A percentile compares a stretch with the other conserved stretches of the same genome.
These are phyloP conservation scores for Pseudocercospora macadamiae DNA, from an alignment of 2,329 filamentous ascomycete genomes.

Conservation along the genomic window DNA sequence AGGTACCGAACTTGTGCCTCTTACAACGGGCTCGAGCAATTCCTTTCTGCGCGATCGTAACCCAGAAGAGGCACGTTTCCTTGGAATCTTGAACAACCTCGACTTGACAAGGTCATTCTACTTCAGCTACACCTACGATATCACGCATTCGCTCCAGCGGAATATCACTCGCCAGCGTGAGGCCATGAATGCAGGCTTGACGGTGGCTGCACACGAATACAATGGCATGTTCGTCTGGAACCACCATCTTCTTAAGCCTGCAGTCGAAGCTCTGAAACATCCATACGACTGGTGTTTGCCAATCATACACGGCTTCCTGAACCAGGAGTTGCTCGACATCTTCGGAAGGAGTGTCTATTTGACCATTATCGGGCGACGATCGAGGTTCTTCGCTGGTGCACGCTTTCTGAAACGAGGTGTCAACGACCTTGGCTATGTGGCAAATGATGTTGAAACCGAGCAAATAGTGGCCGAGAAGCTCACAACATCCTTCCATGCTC, in stretches of 20 bases:
- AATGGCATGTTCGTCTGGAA: slow-evolving; percentile 99
- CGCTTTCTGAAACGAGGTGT: slow-evolving; percentile 92
- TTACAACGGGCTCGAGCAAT: slow-evolving; percentile 70
- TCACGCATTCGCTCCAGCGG: slow-evolving; percentile 87
- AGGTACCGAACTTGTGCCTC: slow-evolving; percentile 84
- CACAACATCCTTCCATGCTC: slow-evolving; percentile 93
- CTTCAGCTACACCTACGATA: slow-evolving; percentile 97
- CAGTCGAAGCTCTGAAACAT: slow-evolving; percentile 69
- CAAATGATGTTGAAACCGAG: slow-evolving; percentile 98
- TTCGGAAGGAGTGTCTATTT: slow-evolving; percentile 90
- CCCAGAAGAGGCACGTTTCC: slow-evolving; percentile 84
- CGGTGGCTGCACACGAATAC: slow-evolving; percentile 63
- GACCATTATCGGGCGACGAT: slow-evolving; percentile 89
- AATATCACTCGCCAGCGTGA: slow-evolving; percentile 83
- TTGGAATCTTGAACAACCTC: slow-evolving; percentile 85
- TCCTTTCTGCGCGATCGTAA: slow-evolving; percentile 80
- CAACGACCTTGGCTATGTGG: slow-evolving; percentile 93
- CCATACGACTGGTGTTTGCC: slow-evolving; percentile 95
- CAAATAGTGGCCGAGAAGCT: slow-evolving; percentile 95
- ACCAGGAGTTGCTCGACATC: slow-evolving; percentile 74
- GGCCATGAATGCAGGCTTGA: slow-evolving; percentile 66
- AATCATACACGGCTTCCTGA: slow-evolving; percentile 93
- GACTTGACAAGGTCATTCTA: slow-evolving; percentile 93
- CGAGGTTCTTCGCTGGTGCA: slow-evolving; percentile 90
- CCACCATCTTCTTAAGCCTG: slow-evolving; percentile 80